phyloP scores from a whole-genome alignment of 2,329 filamentous ascomycete genomes.

The Sphaerulina populicola region DNA sequence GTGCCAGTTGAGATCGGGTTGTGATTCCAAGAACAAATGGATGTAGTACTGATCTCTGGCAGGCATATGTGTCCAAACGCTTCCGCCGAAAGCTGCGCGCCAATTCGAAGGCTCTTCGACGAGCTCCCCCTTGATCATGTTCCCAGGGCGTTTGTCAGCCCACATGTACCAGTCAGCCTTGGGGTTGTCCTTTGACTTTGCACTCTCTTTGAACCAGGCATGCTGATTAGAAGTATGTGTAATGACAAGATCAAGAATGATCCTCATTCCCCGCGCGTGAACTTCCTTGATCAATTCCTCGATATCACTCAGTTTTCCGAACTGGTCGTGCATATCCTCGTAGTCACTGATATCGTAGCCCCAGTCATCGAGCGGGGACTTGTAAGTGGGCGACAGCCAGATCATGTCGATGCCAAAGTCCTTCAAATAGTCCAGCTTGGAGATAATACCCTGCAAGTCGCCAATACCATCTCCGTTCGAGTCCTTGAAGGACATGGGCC shows the following conservation, averaged over 20 bases:
- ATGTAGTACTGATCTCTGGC: conserved; percentile 68
- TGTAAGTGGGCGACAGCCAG: conserved; percentile 60
- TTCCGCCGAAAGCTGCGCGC: conserved; percentile 52
- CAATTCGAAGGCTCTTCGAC: conserved; percentile 68
- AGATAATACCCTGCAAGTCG: conserved; percentile 55
- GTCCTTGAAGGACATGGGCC: conserved; percentile 43
- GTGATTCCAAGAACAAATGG: conserved; percentile 64
- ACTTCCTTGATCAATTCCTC: conserved; percentile 53
- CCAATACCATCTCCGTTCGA: conserved; percentile 52
- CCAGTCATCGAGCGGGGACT: conserved; percentile 56
- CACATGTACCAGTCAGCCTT: conserved; percentile 53
- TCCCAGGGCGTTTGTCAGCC: conserved; percentile 41
- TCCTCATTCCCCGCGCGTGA: conserved; percentile 56
- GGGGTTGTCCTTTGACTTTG: conserved; percentile 41
- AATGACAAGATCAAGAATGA: conserved; percentile 68
- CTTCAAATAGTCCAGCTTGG: conserved; percentile 52
- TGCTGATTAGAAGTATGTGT: conserved; percentile 66
- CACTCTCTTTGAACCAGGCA: conserved; percentile 51
- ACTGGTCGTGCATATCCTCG: conserved; percentile 55
- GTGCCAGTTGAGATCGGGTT: conserved; percentile 84
- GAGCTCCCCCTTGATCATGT: conserved; percentile 14
- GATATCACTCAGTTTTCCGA: conserved; percentile 59
- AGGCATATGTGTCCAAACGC: conserved; percentile 63
- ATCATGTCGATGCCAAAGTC: conserved; percentile 54
- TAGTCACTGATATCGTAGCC: conserved; percentile 63